Evolutionary conservation across 2,329 filamentous ascomycete genomes (phyloP).

Genomic region (Sarocladium brachiariae): DNA sequence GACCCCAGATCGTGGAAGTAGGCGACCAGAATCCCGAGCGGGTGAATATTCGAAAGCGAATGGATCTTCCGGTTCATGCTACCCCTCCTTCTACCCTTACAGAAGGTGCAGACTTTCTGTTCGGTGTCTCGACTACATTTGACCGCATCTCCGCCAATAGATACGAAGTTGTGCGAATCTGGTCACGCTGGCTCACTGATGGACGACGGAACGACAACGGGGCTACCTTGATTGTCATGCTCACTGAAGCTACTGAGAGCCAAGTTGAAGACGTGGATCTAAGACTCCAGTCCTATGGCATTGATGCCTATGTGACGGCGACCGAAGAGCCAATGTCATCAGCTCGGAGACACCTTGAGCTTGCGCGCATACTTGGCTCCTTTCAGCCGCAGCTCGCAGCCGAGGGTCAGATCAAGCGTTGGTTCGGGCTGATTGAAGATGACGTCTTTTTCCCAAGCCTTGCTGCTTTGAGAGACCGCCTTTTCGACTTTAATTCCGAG

Average conservation of each 20-base stretch:
- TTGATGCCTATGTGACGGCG: conserved; percentile 31
- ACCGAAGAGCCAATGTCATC: conserved; percentile 25
- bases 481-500: conserved; percentile 27
- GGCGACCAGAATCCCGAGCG: conserved; percentile 18
- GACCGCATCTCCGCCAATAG: conserved; percentile 31
- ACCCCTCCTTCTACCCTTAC: conserved; percentile 24
- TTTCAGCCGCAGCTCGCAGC: conserved; percentile 27
- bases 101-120: conserved; percentile 34
- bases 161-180: conserved; percentile 32
- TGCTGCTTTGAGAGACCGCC: conserved; percentile 28
- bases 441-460: conserved; percentile 39
- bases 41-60: conserved; percentile 21
- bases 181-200: conserved; percentile 40
- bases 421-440: conserved; percentile 38
- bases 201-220: conserved; percentile 34
- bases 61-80: conserved; percentile 26
- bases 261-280: conserved; percentile 26
- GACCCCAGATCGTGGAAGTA: conserved; percentile 18
- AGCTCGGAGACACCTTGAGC: conserved; percentile 30
- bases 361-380: conserved; percentile 27
- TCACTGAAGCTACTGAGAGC: conserved; percentile 29
- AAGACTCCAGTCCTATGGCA: conserved; percentile 27
- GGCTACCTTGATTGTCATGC: conserved; percentile 32
- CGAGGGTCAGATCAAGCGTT: conserved; percentile 30
- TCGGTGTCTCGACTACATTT: conserved; percentile 38